A percentile compares a stretch with the other conserved stretches of the same genome.
Evolutionary conservation across 768 basidiomycete species (phyloP).

Genomic region (Hemileccinum impolitum): DNA sequence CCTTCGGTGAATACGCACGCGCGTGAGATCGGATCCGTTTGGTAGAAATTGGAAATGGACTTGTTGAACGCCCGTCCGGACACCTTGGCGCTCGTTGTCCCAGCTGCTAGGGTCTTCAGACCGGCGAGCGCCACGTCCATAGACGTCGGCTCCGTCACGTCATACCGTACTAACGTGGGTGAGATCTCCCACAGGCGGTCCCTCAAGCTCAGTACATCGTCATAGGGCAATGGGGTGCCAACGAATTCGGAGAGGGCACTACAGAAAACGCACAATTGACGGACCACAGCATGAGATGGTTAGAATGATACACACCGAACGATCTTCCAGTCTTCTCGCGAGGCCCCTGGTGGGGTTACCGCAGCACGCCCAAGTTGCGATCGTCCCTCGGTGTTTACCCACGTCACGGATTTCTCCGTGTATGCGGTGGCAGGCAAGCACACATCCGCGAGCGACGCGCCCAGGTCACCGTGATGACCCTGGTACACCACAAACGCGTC

Average conservation of each 20-base stretch:
- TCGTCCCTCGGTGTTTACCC: slow-evolving; percentile 97
- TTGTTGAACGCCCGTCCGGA: slow-evolving; percentile 64
- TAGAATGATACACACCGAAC: slow-evolving; percentile 55
- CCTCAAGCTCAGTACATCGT: slow-evolving; percentile 76
- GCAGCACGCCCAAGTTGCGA: slow-evolving; percentile 88
- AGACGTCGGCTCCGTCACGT: slow-evolving; percentile 74
- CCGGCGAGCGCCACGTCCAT: slow-evolving; percentile 68
- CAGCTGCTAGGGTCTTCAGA: slow-evolving; percentile 52
- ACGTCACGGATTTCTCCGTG: slow-evolving; percentile 87
- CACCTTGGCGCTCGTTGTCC: slow-evolving; percentile 53
- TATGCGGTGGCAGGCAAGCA: slow-evolving; percentile 91
- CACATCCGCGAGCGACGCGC: slow-evolving; percentile 96
- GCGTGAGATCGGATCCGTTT: slow-evolving; percentile 92
- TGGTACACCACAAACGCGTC: slow-evolving; percentile 98
- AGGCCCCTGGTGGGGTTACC: slow-evolving; percentile 91
- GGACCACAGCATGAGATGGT: not conserved
- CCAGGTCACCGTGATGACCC: slow-evolving; percentile 96
- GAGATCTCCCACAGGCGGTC: slow-evolving; percentile 98
- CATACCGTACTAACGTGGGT: slow-evolving; percentile 85
- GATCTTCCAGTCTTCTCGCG: slow-evolving; percentile 97
- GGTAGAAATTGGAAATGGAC: slow-evolving; percentile 91
- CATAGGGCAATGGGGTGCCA: slow-evolving; percentile 82
- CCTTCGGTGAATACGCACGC: slow-evolving; percentile 61
- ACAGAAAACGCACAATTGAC: not conserved
- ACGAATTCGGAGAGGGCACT: slow-evolving; percentile 89